These are phyloP conservation scores for Fennellomyces sp. DNA, from an alignment of 371 early-diverging fungal species.

Conservation along the genomic window DNA sequence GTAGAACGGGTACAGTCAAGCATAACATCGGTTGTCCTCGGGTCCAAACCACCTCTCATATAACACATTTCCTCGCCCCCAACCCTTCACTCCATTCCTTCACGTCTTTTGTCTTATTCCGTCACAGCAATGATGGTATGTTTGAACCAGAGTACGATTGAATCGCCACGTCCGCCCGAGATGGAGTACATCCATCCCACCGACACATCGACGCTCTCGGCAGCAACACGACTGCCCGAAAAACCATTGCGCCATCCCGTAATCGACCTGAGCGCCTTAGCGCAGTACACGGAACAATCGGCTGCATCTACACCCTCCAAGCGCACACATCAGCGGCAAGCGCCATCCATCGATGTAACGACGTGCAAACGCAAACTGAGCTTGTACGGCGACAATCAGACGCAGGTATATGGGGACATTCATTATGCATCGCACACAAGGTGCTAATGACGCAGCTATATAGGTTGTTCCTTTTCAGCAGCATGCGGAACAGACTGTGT, in stretches of 20 bases:
- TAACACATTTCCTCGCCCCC: too few species aligned
- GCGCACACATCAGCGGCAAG: conserved; percentile 1
- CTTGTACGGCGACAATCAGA: conserved; percentile 39
- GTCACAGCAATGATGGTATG: neutral
- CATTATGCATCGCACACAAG: neutral
- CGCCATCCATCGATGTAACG: conserved; percentile 17
- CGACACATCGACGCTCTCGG: neutral
- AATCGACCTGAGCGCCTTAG: neutral
- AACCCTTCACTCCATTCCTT: too few species aligned
- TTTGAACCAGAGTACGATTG: neutral
- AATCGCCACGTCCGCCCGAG: neutral
- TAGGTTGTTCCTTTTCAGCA: conserved; percentile 13
- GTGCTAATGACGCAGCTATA: neutral
- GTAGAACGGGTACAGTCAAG: too few species aligned
- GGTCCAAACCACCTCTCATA: too few species aligned
- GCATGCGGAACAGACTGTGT: conserved; percentile 6
- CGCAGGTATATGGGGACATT: neutral
- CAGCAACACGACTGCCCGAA: neutral
- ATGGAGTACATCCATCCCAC: conserved; percentile 1
- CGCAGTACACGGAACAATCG: neutral
- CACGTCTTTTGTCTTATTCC: neutral
- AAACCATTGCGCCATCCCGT: neutral
- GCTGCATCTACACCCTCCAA: neutral
- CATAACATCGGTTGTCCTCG: too few species aligned
- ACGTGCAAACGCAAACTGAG: conserved; percentile 27